Conservation (phyloP, 2,329 filamentous ascomycete genomes). For the Ceratocystis smalleyi region DNA sequence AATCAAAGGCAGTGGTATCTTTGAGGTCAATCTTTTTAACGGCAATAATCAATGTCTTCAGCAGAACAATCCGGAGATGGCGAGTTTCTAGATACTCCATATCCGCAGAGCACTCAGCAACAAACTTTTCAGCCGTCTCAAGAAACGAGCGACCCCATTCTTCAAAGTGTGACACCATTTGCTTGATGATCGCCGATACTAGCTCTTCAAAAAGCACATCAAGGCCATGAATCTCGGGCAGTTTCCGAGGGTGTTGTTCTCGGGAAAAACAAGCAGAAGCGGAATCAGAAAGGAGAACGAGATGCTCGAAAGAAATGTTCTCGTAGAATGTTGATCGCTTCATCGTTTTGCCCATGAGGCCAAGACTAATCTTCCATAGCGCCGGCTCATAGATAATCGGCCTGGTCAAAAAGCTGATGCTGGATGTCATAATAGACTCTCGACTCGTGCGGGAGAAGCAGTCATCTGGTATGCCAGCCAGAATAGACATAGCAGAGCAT, state of each 20-base stretch:
- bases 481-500: conserved; percentile 11
- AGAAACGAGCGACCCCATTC: conserved; percentile 31
- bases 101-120: conserved; percentile 18
- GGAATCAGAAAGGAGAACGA: conserved; percentile 24
- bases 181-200: conserved; percentile 25
- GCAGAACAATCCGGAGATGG: conserved; percentile 25
- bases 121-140: conserved; percentile 20
- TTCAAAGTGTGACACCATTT: conserved; percentile 31
- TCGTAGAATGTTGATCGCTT: conserved; percentile 36
- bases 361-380: conserved; percentile 16
- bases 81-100: conserved; percentile 12
- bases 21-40: conserved; percentile 21
- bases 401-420: conserved; percentile 12
- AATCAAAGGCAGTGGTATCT: conserved; percentile 18
- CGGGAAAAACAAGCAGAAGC: conserved; percentile 19
- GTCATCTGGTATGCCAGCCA: conserved; percentile 16
- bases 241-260: not conserved
- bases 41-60: conserved; percentile 25
- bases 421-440: conserved; percentile 13
- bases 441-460: conserved; percentile 17
- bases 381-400: conserved; percentile 3
- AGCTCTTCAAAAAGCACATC: conserved; percentile 19
- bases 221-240: conserved; percentile 14
- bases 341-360: conserved; percentile 31
- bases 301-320: conserved; percentile 28